Evolutionary conservation across 352 stramenopile genomes (phyloP).

Genomic region (Phytopythium montanum): DNA sequence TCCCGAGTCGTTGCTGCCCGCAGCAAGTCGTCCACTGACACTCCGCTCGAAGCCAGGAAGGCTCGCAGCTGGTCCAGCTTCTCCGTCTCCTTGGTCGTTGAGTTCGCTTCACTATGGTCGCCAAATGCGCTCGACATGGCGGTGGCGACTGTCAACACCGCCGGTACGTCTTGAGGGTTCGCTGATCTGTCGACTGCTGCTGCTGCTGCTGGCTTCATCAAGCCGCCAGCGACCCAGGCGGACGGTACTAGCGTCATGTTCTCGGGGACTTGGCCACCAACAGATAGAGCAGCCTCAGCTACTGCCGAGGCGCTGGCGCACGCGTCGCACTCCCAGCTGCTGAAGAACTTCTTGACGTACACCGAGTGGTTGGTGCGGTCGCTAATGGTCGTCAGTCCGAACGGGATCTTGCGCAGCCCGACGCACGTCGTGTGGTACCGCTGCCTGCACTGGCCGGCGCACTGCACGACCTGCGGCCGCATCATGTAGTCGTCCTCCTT

Average conservation of each 20-base stretch:
- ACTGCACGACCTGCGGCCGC: constrained; percentile 65
- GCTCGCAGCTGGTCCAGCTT: constrained; percentile 60
- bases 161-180: constrained; percentile 22
- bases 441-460: constrained; percentile 37
- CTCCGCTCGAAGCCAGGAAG: constrained; percentile 50
- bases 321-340: constrained; percentile 60
- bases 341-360: constrained; percentile 86
- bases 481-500: constrained; percentile 85
- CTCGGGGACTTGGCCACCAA: constrained; percentile 23
- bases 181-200: constrained; percentile 2
- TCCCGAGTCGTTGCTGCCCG: constrained; percentile 42
- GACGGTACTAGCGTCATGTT: constrained; percentile 51
- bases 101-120: no score
- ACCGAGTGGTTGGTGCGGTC: constrained; percentile 75
- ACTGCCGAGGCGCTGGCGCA: constrained; percentile 17
- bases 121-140: neutral
- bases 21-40: constrained; percentile 74
- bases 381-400: constrained; percentile 78
- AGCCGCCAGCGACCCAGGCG: constrained; percentile 23
- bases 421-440: constrained; percentile 79
- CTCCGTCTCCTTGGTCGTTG: constrained; percentile 6
- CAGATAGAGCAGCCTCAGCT: neutral
- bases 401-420: constrained; percentile 74
- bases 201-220: neutral
- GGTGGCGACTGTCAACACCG: neutral